A percentile compares a stretch with the other conserved stretches of the same genome.
Evolutionary conservation across 139 green algal species (phyloP).

Genomic region (Micractinium sp.): DNA sequence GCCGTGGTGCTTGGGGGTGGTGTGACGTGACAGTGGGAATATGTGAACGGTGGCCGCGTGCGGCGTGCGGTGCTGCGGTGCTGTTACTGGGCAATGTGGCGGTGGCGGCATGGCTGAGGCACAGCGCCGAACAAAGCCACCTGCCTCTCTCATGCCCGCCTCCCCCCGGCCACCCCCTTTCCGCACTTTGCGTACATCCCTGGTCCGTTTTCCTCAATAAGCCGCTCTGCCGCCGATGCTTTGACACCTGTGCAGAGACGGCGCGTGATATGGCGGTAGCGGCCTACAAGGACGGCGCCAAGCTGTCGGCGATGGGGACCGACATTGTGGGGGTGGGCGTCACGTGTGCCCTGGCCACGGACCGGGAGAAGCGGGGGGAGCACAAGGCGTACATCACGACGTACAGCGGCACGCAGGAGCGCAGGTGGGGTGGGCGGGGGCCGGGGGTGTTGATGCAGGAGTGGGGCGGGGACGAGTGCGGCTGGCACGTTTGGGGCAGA

Average conservation of each 20-base stretch:
- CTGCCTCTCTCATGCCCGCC: not conserved
- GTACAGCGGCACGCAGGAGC: slow-evolving; percentile 29
- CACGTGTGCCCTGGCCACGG: slow-evolving; percentile 76
- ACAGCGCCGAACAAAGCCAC: not conserved
- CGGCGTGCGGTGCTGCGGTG: no score
- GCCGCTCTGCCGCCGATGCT: no score
- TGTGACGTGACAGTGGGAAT: not conserved
- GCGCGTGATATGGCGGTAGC: slow-evolving; percentile 66
- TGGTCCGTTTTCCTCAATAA: no score
- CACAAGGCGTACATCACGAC: slow-evolving; percentile 67
- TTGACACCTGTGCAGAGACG: slow-evolving; percentile 37
- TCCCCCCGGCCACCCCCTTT: not conserved
- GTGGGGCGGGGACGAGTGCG: no score
- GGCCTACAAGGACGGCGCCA: slow-evolving; percentile 71
- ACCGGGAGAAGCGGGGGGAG: slow-evolving; percentile 71
- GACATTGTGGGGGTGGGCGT: slow-evolving; percentile 72
- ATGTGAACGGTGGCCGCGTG: no score
- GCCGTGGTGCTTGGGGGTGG: not conserved
- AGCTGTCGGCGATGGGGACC: slow-evolving; percentile 61
- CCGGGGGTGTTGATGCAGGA: no score
- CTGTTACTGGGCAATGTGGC: not conserved
- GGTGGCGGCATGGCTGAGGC: not conserved
- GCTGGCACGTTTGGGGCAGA: no score
- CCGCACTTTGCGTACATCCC: no score
- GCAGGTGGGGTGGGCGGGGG: not conserved